Percentiles rank a stretch among this genome's conserved stretches.
phyloP scores from a whole-genome alignment of 306 rosid species.

The Oxytropis ochrocephala region DNA sequence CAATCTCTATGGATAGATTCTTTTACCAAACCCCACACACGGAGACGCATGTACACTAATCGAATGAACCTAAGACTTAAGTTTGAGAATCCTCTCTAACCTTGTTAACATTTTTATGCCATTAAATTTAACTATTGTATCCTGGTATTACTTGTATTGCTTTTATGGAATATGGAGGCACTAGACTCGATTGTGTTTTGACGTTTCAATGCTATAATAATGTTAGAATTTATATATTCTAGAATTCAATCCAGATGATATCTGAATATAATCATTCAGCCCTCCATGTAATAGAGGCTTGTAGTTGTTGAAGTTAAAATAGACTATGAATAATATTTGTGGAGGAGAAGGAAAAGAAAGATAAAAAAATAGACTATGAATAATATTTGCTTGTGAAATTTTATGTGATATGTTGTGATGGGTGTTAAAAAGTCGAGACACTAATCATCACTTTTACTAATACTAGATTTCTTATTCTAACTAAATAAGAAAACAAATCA shows the following conservation, averaged over 20 bases:
- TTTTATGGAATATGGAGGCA: neutral
- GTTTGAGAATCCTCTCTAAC: conserved; percentile 1
- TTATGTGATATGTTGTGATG: neutral
- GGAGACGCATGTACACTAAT: neutral
- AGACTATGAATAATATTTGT: neutral
- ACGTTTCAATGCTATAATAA: conserved; percentile 1
- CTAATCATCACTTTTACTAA: neutral
- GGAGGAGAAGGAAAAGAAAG: neutral
- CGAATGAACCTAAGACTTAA: neutral
- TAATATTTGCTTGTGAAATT: neutral
- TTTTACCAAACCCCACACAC: neutral
- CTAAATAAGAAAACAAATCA: neutral
- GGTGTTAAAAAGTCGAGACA: neutral
- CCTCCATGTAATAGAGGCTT: neutral
- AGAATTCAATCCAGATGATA: neutral
- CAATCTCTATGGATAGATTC: neutral
- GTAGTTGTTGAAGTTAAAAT: neutral
- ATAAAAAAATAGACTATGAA: neutral
- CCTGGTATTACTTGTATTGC: neutral
- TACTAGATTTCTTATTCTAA: neutral
- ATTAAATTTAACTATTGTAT: neutral
- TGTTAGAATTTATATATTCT: neutral
- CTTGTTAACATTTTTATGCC: neutral
- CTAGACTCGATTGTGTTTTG: conserved; percentile 10
- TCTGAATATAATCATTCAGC: neutral